Evolutionary conservation across 345 rosid species (phyloP), one percentile per base, ranked within the genome.

Genomic region (Hibiscus tridactylites): DNA sequence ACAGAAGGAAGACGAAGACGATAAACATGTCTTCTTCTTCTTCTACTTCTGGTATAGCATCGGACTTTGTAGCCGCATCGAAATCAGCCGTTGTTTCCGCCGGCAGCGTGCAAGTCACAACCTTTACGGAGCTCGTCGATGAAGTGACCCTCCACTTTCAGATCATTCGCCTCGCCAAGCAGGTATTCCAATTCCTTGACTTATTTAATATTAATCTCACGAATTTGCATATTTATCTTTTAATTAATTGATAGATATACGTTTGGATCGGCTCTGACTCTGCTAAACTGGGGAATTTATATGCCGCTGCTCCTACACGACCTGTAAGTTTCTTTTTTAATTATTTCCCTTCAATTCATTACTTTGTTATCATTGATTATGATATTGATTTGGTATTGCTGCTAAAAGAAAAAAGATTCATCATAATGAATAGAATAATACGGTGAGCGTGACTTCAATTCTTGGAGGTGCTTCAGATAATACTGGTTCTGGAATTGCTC

Each of bases 401-500:
- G 31, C 46, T 42, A 42, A 42, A 42, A 42, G 10, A 42, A 42
- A 42, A 42, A 42, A 42, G 2, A 42, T 54, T 8, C 3, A 49
- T 9, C 52, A 16, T 4, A 66, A 17, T 79, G 31, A 42, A 62
- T 80, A 91, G 98, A 85, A 73, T 63, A 87, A 90, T 74, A 70
- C 83, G 7, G 97, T 88, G 58, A 86, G 93, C 76, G 96, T 89
- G 33, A 73, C 90, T 70, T 86, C 91, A 37, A 61, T 95, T 46
- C 87, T 92, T 60, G 96, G 93, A 61, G 97, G 97, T 70, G 74
- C 81, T 79, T 86, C 97, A 70, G 99, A 95, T 76, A 90, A 90
- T 80, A 83, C 89, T 44, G 97, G 97, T n/a, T 80, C 93, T 3
- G 90, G 95, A 71, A 90, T 92, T 74, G 98, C 97, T 29, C 88